phyloP scores from a whole-genome alignment of 176 grass and related monocot species.

The Oryza meyeriana region DNA sequence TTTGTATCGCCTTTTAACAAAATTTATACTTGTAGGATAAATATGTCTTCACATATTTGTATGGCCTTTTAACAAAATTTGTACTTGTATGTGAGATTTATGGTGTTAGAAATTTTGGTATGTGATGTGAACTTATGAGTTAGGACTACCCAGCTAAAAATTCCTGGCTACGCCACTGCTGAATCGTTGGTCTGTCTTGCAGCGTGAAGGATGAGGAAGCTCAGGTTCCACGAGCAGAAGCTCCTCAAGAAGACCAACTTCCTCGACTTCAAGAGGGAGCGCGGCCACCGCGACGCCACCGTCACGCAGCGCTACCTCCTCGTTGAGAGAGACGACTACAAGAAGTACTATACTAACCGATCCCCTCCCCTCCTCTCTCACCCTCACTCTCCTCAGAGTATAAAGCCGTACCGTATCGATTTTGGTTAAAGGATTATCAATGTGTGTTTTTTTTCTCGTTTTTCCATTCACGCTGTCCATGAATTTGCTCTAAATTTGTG shows the following conservation, averaged over 20 bases:
- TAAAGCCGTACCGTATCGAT: neutral
- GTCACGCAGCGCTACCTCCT: conserved; percentile 50
- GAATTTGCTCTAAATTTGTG: neutral
- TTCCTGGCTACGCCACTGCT: too few relatives aligned
- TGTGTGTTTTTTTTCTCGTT: neutral
- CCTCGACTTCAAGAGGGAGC: conserved; percentile 46
- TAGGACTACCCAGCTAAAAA: too few relatives aligned
- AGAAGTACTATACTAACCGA: neutral
- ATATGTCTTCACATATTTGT: too few relatives aligned
- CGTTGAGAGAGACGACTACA: conserved; percentile 43
- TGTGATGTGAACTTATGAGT: too few relatives aligned
- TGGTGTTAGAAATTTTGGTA: too few relatives aligned
- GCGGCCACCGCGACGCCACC: conserved; percentile 48
- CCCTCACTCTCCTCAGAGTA: too few relatives aligned
- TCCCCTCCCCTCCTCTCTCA: neutral
- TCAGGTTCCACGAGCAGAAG: conserved; percentile 65
- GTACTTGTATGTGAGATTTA: too few relatives aligned
- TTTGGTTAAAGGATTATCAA: neutral
- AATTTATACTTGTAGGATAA: too few relatives aligned
- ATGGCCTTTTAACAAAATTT: too few relatives aligned
- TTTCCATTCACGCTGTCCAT: neutral
- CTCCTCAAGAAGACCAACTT: conserved; percentile 57
- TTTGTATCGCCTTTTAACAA: too few relatives aligned
- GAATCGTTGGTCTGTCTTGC: neutral
- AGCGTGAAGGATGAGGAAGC: conserved; percentile 48